These are phyloP conservation scores for Apiotrichum domesticum DNA, from an alignment of 1,284 basidiomycete genomes.

Conservation along the genomic window DNA sequence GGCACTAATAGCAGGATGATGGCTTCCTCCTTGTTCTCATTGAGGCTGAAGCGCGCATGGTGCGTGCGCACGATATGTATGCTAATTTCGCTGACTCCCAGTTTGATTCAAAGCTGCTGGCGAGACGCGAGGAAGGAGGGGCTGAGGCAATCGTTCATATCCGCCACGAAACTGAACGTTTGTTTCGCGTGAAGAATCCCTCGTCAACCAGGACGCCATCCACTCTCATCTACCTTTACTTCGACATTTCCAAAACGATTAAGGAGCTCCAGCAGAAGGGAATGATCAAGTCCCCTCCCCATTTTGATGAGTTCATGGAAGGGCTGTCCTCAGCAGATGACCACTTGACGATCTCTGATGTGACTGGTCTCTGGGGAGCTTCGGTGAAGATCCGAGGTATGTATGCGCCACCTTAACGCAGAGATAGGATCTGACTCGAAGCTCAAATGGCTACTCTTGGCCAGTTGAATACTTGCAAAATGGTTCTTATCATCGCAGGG, in stretches of 20 bases:
- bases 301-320: conserved; percentile 27
- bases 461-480: conserved; percentile 10
- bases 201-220: conserved; percentile 1
- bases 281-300: conserved; percentile 3
- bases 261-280: conserved; percentile 1
- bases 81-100: conserved; percentile 1
- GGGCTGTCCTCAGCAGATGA: conserved; percentile 43
- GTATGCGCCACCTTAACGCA: too few relatives aligned
- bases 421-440: not conserved
- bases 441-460: conserved; percentile 6
- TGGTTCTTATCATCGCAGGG: conserved; percentile 13
- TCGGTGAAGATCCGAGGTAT: conserved; percentile 23
- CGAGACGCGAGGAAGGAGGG: conserved; percentile 11
- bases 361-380: conserved; percentile 57
- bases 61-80: conserved; percentile 2
- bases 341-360: conserved; percentile 53
- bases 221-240: conserved; percentile 15
- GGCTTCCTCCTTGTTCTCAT: conserved; percentile 21
- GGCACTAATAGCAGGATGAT: not conserved
- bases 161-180: conserved; percentile 1
- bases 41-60: conserved; percentile 26
- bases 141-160: not conserved
- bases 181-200: not conserved
- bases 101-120: conserved; percentile 20
- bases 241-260: conserved; percentile 15